These are phyloP conservation scores for Diaporthe sp. DNA, from an alignment of 2,329 filamentous ascomycete species.

Conservation along the genomic window DNA sequence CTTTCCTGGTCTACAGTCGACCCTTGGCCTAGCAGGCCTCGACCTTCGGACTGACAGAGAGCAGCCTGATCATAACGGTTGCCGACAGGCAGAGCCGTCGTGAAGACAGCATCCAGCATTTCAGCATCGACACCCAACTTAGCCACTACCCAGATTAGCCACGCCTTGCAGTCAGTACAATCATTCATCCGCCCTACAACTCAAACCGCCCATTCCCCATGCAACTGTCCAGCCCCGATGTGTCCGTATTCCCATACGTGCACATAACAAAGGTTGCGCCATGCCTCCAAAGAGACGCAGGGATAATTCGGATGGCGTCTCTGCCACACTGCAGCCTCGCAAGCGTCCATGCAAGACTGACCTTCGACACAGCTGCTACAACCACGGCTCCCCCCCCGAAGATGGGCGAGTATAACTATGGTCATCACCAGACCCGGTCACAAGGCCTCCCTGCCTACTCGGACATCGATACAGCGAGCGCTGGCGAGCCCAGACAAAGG, in stretches of 20 bases:
- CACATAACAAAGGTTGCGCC: neutral
- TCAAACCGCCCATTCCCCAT: neutral
- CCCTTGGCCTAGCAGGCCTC: neutral
- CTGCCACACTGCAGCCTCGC: neutral
- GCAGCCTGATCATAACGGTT: neutral
- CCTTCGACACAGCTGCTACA: neutral
- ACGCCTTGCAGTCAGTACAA: neutral
- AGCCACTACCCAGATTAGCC: neutral
- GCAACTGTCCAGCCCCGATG: neutral
- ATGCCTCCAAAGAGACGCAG: neutral
- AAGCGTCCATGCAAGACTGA: constrained; percentile 30
- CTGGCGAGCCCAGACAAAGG: constrained; percentile 22
- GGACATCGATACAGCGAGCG: constrained; percentile 9
- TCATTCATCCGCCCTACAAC: neutral
- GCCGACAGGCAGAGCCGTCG: neutral
- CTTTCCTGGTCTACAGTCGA: too few species aligned
- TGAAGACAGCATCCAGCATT: neutral
- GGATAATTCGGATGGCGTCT: neutral
- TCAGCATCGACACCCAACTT: constrained; percentile 2
- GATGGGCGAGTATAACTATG: constrained; percentile 33
- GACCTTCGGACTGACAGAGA: neutral
- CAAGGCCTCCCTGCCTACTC: constrained; percentile 39
- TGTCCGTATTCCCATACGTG: neutral
- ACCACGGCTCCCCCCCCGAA: neutral
- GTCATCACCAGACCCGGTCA: constrained; percentile 37